Evolutionary conservation across 2,329 filamentous ascomycete species (phyloP), one percentile per base, ranked within the genome.

Genomic region (Botrytis hyacinthi): DNA sequence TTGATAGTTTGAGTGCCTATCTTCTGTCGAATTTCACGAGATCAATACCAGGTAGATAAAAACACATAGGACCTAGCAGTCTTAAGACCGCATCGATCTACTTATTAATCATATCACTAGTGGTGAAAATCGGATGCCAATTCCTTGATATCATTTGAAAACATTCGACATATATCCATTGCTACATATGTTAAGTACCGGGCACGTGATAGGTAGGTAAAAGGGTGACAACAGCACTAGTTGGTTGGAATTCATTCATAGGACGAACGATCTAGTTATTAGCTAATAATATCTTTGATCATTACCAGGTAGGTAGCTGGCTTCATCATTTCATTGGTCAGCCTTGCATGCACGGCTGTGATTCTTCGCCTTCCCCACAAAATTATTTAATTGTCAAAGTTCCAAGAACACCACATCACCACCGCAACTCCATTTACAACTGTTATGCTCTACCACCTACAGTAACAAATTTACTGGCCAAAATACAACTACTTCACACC

Each of bases 331-430:
- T 40, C 1, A 40, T 42, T 18, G 14, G n/a, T 35, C 44, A 68
- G 65, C 65, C 65, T 68, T 68, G 48, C 46, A 68, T 68, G 35
- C 65, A n/a, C 51, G 65, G 65, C 65, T 54, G 16, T 40, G 32
- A n/a, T 4, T 51, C 2, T 35, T 37, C 12, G 22, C 63, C n/a
- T 29, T 35, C 32, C 40, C 40, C 37, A 48, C 46, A 51, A 67
- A 51, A 54, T 67, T 54, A 51, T n/a, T 40, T 9, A 29, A 29
- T 57, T 29, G 51, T 57, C 51, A 29, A 57, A 16, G 26, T 57
- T 44, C 29, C 61, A 44, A 54, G 48, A 54, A 57, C n/a, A 57
- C 51, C 51, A 57, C n/a, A 29, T 16, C 51, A 57, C 14, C 51
- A 32, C 51, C 14, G n/a, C 51, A 32, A 57, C 51, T 35, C 18